Evolutionary conservation across 495 filamentous ascomycete genomes (phyloP).

Genomic region (Xylaria flabelliformis): DNA sequence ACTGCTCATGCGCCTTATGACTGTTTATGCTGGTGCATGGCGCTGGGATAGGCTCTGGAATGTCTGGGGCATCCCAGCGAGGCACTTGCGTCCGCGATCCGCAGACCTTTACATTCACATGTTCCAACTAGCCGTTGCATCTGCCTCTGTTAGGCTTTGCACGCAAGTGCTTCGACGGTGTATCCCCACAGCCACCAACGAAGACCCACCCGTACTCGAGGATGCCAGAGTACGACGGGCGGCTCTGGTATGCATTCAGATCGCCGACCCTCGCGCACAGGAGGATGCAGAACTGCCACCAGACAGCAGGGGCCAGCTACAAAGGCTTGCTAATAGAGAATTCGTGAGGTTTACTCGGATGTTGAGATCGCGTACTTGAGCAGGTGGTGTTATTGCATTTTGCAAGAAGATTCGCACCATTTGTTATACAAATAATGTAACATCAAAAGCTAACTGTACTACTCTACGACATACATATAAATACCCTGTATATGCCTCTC

Average conservation of each 20-base stretch:
- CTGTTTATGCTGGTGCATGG: slow-evolving; percentile 44
- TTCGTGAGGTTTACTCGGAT: slow-evolving; percentile 11
- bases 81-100: slow-evolving; percentile 56
- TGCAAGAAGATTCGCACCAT: neutral
- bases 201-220: slow-evolving; percentile 60
- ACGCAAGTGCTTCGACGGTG: slow-evolving; percentile 57
- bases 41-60: slow-evolving; percentile 67
- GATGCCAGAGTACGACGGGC: slow-evolving; percentile 45
- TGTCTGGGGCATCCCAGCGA: slow-evolving; percentile 63
- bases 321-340: neutral
- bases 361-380: neutral
- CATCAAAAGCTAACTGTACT: neutral
- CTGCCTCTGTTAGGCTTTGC: slow-evolving; percentile 52
- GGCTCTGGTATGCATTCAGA: slow-evolving; percentile 57
- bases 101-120: slow-evolving; percentile 62
- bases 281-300: neutral
- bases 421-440: neutral
- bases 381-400: neutral
- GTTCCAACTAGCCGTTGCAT: slow-evolving; percentile 58
- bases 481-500: slow-evolving; percentile 6
- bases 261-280: slow-evolving; percentile 52
- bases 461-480: neutral
- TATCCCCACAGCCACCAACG: slow-evolving; percentile 63
- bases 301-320: neutral
- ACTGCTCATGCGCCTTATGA: slow-evolving; percentile 56